phyloP scores from a whole-genome alignment of 257 asterid species.

The Solanum piurae region DNA sequence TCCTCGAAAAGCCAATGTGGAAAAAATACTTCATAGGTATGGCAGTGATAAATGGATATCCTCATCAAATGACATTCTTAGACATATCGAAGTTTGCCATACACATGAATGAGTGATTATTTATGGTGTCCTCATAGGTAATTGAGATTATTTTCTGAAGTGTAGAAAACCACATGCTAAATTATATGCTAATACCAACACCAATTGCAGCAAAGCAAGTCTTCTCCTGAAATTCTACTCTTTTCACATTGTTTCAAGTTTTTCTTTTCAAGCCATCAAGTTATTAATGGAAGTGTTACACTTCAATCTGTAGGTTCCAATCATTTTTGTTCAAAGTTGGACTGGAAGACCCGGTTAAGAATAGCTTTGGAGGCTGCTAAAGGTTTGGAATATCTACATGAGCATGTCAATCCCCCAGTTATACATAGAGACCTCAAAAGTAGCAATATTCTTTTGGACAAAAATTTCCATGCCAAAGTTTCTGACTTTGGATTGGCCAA shows the following conservation, averaged over 20 bases:
- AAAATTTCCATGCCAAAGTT: conserved; percentile 73
- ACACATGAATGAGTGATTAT: not conserved
- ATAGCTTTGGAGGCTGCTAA: conserved; percentile 93
- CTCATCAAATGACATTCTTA: not conserved
- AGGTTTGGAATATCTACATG: conserved; percentile 90
- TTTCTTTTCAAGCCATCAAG: not conserved
- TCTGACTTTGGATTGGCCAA: conserved; percentile 91
- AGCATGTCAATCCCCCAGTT: conserved; percentile 66
- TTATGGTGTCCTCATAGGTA: not conserved
- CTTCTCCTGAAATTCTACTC: not conserved
- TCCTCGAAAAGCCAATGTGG: not conserved
- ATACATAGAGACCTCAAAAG: conserved; percentile 93
- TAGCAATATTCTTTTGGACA: conserved; percentile 81
- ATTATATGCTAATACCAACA: not conserved
- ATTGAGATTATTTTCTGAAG: not conserved
- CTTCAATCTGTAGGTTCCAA: conserved; percentile 30
- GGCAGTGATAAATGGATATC: not conserved
- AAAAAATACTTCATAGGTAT: not conserved
- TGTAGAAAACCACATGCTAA: not conserved
- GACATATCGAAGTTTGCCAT: not conserved
- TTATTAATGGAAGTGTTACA: not conserved
- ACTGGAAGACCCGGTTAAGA: conserved; percentile 75
- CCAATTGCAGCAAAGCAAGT: not conserved
- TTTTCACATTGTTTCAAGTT: not conserved
- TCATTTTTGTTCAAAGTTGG: conserved; percentile 39